Evolutionary conservation across 1,284 basidiomycete genomes (phyloP).

Genomic region (Malassezia dermatis): DNA sequence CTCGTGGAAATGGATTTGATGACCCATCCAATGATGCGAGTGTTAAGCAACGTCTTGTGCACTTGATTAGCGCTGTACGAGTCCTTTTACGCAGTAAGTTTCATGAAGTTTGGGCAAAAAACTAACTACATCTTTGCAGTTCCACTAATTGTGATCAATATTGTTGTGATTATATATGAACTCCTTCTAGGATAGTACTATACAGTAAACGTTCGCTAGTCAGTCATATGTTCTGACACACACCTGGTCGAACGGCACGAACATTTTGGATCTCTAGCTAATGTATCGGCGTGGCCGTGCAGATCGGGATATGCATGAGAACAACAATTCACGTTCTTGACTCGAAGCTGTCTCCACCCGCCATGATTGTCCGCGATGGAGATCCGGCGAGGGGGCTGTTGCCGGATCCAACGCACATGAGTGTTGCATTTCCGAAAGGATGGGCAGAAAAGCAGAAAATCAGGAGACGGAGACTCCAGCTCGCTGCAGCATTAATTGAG

Average conservation of each 20-base stretch:
- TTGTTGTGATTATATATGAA: slow-evolving; percentile 17
- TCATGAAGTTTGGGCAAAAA: not conserved
- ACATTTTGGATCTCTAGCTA: not conserved
- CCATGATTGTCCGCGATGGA: not conserved
- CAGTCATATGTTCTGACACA: not conserved
- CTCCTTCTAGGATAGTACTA: slow-evolving; percentile 10
- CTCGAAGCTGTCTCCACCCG: not conserved
- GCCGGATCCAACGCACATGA: not conserved
- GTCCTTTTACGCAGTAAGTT: slow-evolving; percentile 84
- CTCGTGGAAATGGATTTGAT: slow-evolving; percentile 23
- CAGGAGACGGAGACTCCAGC: slow-evolving; percentile 19
- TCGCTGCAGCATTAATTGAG: slow-evolving; percentile 44
- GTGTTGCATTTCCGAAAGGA: not conserved
- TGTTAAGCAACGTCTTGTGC: slow-evolving; percentile 75
- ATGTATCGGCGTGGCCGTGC: not conserved
- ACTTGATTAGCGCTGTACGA: slow-evolving; percentile 82
- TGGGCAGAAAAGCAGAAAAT: not conserved
- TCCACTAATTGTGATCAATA: slow-evolving; percentile 14
- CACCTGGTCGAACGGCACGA: not conserved
- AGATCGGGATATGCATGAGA: not conserved
- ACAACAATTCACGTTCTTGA: not conserved
- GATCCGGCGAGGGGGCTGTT: not conserved
- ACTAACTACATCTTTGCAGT: slow-evolving; percentile 7
- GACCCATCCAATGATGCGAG: slow-evolving; percentile 46
- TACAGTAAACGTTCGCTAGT: not conserved